Evolutionary conservation across 495 filamentous ascomycete genomes (phyloP).

Genomic region (Talaromyces stipitatus): DNA sequence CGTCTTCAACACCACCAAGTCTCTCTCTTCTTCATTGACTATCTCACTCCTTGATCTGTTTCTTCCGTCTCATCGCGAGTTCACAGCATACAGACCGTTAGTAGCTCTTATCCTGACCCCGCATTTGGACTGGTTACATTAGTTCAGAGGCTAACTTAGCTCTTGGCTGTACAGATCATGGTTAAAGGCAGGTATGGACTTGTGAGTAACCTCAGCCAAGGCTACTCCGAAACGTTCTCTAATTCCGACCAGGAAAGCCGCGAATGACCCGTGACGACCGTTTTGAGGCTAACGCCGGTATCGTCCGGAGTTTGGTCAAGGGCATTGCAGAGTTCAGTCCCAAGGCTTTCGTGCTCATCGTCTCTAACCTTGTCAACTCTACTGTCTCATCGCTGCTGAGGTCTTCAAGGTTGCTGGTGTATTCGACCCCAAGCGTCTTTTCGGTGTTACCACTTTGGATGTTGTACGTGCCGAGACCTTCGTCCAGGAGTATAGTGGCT

Average conservation of each 20-base stretch:
- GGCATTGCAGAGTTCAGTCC: constrained; percentile 79
- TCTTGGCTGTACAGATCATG: constrained; percentile 44
- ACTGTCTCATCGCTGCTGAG: constrained; percentile 96
- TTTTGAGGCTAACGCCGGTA: constrained; percentile 96
- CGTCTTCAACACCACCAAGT: background rate
- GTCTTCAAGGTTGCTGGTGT: constrained; percentile 86
- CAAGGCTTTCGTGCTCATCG: constrained; percentile 89
- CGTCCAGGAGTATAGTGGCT: constrained; percentile 75
- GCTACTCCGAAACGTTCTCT: background rate
- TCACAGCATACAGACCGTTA: background rate
- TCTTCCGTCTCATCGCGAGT: background rate
- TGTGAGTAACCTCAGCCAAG: constrained; percentile 48
- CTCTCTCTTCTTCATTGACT: background rate
- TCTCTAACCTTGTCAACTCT: constrained; percentile 99
- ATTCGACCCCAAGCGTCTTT: constrained; percentile 88
- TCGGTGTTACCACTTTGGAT: constrained; percentile 96
- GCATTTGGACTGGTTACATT: background rate
- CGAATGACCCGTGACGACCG: constrained; percentile 99
- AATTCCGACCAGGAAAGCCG: constrained; percentile 67
- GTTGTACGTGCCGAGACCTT: constrained; percentile 98
- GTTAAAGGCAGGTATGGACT: constrained; percentile 84
- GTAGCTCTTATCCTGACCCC: background rate
- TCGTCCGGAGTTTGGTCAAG: constrained; percentile 80
- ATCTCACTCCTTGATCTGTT: background rate
- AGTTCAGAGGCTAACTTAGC: background rate